phyloP scores from a whole-genome alignment of 225 moss, liverwort and hornwort species.

The Asterella californica region DNA sequence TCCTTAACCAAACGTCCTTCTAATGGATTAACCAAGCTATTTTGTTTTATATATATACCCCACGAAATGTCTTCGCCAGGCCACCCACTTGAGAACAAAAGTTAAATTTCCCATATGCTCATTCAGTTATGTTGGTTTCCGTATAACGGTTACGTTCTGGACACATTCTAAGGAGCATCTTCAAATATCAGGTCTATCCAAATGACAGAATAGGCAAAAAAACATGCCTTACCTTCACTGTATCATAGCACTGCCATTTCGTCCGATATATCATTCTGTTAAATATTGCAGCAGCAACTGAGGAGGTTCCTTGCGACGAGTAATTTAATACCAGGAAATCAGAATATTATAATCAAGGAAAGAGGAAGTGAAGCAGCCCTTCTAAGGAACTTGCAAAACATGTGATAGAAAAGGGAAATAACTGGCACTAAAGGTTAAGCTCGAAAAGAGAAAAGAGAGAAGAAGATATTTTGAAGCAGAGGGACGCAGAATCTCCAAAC shows the following conservation, averaged over 20 bases:
- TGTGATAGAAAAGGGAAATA: background rate
- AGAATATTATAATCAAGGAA: background rate
- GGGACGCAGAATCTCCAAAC: background rate
- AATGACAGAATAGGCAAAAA: background rate
- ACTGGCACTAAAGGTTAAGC: slow-evolving; percentile 3
- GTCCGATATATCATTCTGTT: background rate
- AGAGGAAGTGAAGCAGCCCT: background rate
- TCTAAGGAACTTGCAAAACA: background rate
- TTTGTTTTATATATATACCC: background rate
- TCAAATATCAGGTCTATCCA: background rate
- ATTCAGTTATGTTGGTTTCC: background rate
- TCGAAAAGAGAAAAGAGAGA: background rate
- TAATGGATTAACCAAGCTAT: background rate
- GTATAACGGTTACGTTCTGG: background rate
- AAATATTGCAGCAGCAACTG: too few relatives aligned
- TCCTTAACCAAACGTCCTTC: too few relatives aligned
- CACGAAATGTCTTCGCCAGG: too few relatives aligned
- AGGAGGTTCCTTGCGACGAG: background rate
- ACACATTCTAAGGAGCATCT: background rate
- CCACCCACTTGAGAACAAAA: too few relatives aligned
- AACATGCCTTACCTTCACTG: background rate
- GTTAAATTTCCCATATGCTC: background rate
- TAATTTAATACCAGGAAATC: background rate
- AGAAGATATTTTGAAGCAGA: background rate
- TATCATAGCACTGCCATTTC: background rate